Conservation (phyloP, 2,329 filamentous ascomycete species). For the Fusarium caatingaense region DNA sequence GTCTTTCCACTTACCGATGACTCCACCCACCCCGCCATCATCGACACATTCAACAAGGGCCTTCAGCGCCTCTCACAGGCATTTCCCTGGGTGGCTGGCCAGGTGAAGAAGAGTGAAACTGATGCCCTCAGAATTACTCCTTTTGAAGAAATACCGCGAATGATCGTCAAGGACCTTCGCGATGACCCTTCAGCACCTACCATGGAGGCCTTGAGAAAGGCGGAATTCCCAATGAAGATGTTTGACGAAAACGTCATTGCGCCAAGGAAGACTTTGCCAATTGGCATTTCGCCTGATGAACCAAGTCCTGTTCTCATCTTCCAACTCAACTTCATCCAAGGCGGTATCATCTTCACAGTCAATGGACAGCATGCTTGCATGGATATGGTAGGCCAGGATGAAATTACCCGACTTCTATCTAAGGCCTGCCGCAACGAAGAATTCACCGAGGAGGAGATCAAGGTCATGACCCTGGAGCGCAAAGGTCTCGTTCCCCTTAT, state of each 20-base stretch:
- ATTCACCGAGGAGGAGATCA: conserved; percentile 59
- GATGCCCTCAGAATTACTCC: conserved; percentile 56
- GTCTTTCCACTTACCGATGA: background rate
- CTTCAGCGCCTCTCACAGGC: conserved; percentile 52
- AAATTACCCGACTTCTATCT: conserved; percentile 59
- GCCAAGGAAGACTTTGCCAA: background rate
- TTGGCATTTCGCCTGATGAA: conserved; percentile 20
- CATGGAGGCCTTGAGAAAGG: conserved; percentile 52
- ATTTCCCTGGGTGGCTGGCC: conserved; percentile 62
- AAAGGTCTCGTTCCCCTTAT: conserved; percentile 54
- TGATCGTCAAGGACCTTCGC: conserved; percentile 59
- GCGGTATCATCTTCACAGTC: conserved; percentile 62
- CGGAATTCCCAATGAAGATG: conserved; percentile 60
- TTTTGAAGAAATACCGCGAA: conserved; percentile 45
- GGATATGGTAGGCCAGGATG: conserved; percentile 63
- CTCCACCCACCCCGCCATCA: background rate
- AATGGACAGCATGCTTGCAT: conserved; percentile 61
- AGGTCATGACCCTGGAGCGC: conserved; percentile 56
- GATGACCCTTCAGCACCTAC: conserved; percentile 50
- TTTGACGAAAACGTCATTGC: conserved; percentile 50
- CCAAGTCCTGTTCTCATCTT: conserved; percentile 57
- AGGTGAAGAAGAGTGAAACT: conserved; percentile 50
- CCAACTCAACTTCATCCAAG: conserved; percentile 61
- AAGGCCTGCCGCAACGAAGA: conserved; percentile 60
- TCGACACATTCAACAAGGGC: conserved; percentile 40